Conservation (phyloP, 2,329 filamentous ascomycete genomes). For the Verticillium albo-atrum region DNA sequence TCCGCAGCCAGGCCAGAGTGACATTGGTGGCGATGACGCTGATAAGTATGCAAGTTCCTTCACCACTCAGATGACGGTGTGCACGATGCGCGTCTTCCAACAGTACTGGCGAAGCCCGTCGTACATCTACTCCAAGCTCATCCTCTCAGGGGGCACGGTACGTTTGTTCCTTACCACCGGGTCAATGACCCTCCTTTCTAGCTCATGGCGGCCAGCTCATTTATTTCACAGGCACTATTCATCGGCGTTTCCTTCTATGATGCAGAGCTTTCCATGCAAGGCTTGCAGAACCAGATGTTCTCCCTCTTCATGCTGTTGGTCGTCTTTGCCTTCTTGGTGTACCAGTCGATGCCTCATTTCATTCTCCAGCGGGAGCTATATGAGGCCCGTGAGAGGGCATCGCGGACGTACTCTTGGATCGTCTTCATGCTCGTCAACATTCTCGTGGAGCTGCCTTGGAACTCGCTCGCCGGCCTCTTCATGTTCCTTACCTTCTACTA, state of each 20-base stretch:
- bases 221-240: constrained; percentile 41
- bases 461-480: constrained; percentile 55
- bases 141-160: constrained; percentile 44
- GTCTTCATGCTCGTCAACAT: constrained; percentile 63
- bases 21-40: not conserved
- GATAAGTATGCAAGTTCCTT: constrained; percentile 67
- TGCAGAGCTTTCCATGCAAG: constrained; percentile 51
- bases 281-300: constrained; percentile 63
- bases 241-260: constrained; percentile 62
- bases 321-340: constrained; percentile 56
- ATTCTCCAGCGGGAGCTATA: constrained; percentile 62
- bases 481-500: constrained; percentile 65
- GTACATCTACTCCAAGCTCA: constrained; percentile 69
- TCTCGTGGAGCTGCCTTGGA: constrained; percentile 64
- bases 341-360: constrained; percentile 64
- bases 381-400: constrained; percentile 61
- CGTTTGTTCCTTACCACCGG: not conserved
- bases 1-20: not conserved
- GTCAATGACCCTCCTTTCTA: not conserved
- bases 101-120: constrained; percentile 75
- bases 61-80: constrained; percentile 52
- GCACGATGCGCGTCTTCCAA: constrained; percentile 62
- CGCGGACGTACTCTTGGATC: constrained; percentile 61
- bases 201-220: not conserved
- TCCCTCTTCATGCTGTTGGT: constrained; percentile 61